Conservation (phyloP, 176 grass and related monocot genomes). For the Olyra latifolia region DNA sequence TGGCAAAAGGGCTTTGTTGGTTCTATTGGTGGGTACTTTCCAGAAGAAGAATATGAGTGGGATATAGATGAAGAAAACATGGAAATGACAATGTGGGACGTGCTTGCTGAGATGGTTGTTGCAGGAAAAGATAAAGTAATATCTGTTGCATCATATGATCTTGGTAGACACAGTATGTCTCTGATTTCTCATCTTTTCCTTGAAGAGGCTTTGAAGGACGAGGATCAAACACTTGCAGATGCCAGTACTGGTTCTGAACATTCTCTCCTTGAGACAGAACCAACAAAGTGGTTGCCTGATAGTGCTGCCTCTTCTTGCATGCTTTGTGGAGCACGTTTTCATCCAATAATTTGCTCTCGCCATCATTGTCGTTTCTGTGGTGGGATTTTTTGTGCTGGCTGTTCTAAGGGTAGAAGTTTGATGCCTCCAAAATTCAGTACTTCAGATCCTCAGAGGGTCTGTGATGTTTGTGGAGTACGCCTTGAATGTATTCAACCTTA, state of each 20-base stretch:
- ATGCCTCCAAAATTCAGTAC: constrained; percentile 79
- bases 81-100: constrained; percentile 94
- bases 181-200: constrained; percentile 55
- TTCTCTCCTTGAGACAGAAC: constrained; percentile 72
- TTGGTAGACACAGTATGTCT: constrained; percentile 50
- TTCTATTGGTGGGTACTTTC: constrained; percentile 50
- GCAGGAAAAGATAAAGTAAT: constrained; percentile 59
- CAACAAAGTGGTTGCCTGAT: constrained; percentile 81
- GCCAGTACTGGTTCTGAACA: constrained; percentile 44
- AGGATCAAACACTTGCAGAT: constrained; percentile 54
- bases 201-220: constrained; percentile 83
- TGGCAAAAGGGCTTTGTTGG: constrained; percentile 72
- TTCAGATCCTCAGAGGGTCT: constrained; percentile 82
- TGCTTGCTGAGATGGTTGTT: constrained; percentile 70
- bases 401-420: constrained; percentile 83
- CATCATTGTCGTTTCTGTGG: constrained; percentile 96
- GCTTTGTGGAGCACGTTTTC: constrained; percentile 68
- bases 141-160: constrained; percentile 50
- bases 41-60: constrained; percentile 71
- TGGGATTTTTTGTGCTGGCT: constrained; percentile 72
- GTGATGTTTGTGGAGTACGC: constrained; percentile 80
- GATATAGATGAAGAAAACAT: constrained; percentile 54
- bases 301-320: constrained; percentile 82
- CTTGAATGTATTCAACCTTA: constrained; percentile 68
- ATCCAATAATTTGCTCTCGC: constrained; percentile 75